Evolutionary conservation across 176 grass and related monocot genomes (phyloP).

Genomic region (Eleusine indica): DNA sequence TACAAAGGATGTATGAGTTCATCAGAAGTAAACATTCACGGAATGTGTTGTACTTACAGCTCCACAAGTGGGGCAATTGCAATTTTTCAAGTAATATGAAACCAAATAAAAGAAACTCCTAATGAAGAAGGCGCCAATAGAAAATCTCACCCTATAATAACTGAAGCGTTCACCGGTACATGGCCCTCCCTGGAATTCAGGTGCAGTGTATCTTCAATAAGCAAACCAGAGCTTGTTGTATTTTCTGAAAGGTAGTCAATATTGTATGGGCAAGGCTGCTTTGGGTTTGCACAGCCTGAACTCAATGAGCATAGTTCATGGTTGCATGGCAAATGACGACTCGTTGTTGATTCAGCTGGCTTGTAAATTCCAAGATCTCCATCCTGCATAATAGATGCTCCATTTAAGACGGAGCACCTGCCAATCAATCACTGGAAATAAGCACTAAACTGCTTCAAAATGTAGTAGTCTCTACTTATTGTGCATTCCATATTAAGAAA

Average conservation of each 20-base stretch:
- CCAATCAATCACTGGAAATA: constrained; percentile 99
- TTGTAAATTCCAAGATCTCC: constrained; percentile 94
- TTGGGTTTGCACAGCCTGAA: constrained; percentile 67
- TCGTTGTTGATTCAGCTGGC: constrained; percentile 83
- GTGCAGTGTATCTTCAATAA: constrained; percentile 83
- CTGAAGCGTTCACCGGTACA: constrained; percentile 73
- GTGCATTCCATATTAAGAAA: constrained; percentile 19
- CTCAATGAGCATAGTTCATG: constrained; percentile 70
- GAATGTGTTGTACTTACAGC: not conserved
- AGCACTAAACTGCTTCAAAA: constrained; percentile 79
- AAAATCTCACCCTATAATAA: constrained; percentile 78
- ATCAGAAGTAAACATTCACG: not conserved
- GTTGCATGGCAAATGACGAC: constrained; percentile 81
- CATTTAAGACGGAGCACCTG: constrained; percentile 93
- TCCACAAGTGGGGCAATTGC: not conserved
- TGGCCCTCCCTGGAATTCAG: constrained; percentile 65
- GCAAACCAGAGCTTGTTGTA: constrained; percentile 91
- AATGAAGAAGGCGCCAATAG: not conserved
- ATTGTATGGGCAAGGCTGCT: constrained; percentile 87
- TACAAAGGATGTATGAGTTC: not conserved
- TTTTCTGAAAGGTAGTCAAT: constrained; percentile 86
- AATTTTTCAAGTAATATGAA: constrained; percentile 4
- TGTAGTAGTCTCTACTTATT: constrained; percentile 41
- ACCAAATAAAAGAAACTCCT: not conserved
- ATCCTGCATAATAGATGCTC: constrained; percentile 99